Conservation (phyloP, 2,329 filamentous ascomycete genomes). For the Stagonosporopsis rhizophila region DNA sequence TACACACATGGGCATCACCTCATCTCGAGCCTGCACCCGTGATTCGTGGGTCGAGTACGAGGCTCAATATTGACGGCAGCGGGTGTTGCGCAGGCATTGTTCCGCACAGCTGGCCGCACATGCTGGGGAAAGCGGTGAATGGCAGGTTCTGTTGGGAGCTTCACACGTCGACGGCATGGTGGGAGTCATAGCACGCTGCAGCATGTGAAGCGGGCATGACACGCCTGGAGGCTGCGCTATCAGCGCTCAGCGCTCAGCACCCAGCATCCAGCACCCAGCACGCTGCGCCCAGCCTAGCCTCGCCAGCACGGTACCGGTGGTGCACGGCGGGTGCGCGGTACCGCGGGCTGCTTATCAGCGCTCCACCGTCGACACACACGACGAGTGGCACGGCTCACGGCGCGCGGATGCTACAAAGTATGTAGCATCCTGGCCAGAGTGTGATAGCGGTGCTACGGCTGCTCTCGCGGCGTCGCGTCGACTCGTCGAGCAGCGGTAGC, state of each 20-base stretch:
- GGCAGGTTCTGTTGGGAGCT: constrained; percentile 18
- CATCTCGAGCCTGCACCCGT: constrained; percentile 1
- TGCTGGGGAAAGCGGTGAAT: constrained; percentile 15
- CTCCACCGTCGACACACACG: constrained; percentile 10
- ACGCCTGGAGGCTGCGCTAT: no score
- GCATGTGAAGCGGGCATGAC: constrained; percentile 11
- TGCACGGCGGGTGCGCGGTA: background rate
- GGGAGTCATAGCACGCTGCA: constrained; percentile 17
- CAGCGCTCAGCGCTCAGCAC: no score
- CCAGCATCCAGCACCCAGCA: constrained; percentile 4
- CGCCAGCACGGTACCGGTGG: background rate
- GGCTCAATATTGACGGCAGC: constrained; percentile 18
- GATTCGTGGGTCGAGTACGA: constrained; percentile 15
- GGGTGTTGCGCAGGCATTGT: constrained; percentile 6
- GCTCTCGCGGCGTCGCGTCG: no score
- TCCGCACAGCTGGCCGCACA: constrained; percentile 1
- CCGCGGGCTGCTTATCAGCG: constrained; percentile 13
- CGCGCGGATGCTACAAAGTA: constrained; percentile 1
- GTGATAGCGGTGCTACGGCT: no score
- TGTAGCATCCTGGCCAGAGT: no score
- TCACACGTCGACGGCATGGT: constrained; percentile 5
- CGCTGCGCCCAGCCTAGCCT: background rate
- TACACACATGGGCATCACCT: constrained; percentile 6
- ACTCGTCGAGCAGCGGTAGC: constrained; percentile 7
- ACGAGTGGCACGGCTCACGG: constrained; percentile 11